Conservation (phyloP, 2,329 filamentous ascomycete genomes). For the Microdochium trichocladiopsis region DNA sequence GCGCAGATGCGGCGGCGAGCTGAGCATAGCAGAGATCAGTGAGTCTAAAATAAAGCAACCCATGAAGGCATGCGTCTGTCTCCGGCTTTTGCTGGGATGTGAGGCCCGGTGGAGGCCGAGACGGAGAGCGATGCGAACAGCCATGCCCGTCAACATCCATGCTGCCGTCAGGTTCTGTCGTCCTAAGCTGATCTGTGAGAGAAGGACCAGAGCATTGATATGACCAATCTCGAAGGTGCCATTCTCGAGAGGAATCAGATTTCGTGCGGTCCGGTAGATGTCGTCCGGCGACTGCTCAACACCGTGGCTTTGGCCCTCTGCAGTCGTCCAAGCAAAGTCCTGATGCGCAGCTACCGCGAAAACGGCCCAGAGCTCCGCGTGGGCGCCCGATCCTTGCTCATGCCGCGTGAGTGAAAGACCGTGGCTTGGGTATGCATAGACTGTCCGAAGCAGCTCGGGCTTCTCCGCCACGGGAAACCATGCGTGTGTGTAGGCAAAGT, state of each 20-base stretch:
- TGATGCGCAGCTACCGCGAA: constrained; percentile 52
- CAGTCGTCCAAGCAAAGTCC: constrained; percentile 24
- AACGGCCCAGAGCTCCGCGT: constrained; percentile 54
- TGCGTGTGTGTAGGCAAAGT: constrained; percentile 68
- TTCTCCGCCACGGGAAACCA: constrained; percentile 72
- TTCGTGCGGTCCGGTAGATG: constrained; percentile 43
- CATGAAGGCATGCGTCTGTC: constrained; percentile 36
- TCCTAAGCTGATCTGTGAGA: constrained; percentile 57
- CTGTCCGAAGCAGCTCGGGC: constrained; percentile 47
- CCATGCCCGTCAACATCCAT: constrained; percentile 58
- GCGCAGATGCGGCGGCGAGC: constrained; percentile 41
- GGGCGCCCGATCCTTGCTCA: constrained; percentile 26
- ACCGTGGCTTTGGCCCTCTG: background rate
- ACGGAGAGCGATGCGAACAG: constrained; percentile 45
- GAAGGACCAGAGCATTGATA: constrained; percentile 48
- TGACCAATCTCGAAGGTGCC: constrained; percentile 41
- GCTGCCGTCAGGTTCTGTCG: constrained; percentile 48
- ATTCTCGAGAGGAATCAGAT: constrained; percentile 40
- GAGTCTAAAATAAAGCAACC: constrained; percentile 59
- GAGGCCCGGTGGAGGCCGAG: constrained; percentile 28
- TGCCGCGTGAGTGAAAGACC: constrained; percentile 20
- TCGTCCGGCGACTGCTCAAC: constrained; percentile 10
- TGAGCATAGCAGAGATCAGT: constrained; percentile 42
- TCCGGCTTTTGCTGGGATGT: constrained; percentile 9
- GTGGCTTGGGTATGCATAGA: constrained; percentile 30